Evolutionary conservation across 2,329 filamentous ascomycete species (phyloP), one percentile per base, ranked within the genome.

Genomic region (Colletotrichum sojae): DNA sequence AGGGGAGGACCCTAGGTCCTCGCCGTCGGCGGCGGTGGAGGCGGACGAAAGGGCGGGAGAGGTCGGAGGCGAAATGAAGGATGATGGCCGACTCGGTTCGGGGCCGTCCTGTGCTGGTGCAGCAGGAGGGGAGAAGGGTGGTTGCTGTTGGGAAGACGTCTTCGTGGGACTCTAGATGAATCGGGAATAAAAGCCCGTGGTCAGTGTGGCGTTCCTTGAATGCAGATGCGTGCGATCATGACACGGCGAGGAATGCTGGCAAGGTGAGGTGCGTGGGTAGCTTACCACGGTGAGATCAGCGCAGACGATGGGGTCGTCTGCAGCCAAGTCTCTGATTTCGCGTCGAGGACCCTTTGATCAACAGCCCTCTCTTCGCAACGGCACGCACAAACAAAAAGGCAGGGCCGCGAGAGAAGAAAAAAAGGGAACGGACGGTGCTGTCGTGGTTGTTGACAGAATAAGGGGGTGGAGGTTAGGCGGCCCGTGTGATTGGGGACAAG

Each of bases 21-120:
- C 80, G 74, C 82, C 83, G 75, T 82, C 85, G 84, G 89, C 87
- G 59, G 88, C 86, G 48, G 89, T 91, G 48, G 89, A 91, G 53
- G 86, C 83, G 68, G 85, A 87, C 63, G 89, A 91, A 67, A 91
- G 83, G 60, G 89, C 85, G 67, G 89, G 89, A 61, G 89, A 91
- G 64, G 76, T 79, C 70, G 84, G 82, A n/a, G 82, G 72, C 64
- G 78, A 78, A 62, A 75, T 75, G 31, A 36, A 36, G 72, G 74
- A 70, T 70, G 77, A 76, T 76, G 77, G 76, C 75, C 77, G 77
- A 75, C 75, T 75, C 72, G 78, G 76, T 78, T 78, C 78, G 75
- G 75, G 76, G 80, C 84, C 85, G 84, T 89, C 88, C 86, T 86
- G 88, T 87, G 88, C 87, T 76, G 80, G 76, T 76, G 88, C 88